Base-by-base conservation (phyloP, 73 alveolate species). In the Blepharisma japonicum region DNA sequence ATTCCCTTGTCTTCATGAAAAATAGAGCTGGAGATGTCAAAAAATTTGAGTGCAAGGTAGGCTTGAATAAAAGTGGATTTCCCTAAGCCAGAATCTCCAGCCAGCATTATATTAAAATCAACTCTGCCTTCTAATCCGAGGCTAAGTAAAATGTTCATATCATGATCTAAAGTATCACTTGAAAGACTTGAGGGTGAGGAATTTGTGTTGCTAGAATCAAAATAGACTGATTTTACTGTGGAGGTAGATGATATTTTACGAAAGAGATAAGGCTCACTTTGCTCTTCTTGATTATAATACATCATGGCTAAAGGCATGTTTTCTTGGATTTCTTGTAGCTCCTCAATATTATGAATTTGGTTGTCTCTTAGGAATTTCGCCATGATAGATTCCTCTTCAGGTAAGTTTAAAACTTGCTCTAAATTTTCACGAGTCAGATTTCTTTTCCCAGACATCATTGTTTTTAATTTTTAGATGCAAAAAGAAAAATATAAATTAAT, bases 1-100 rank as follows among this genome's bases (percentile, higher is more conserved):
- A 53, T 53, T 53, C 23, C 42, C 3, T 32, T 32, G 42, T 32
- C 42, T 32, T 32, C 42, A 32, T 32, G 42, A 32, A 32, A 32
- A 25, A 61, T 25, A 25, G 23, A 8, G 23, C 23, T 39, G 14
- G 74, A 61, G 23, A n/a, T 14, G 47, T 61, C 74, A 14, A 9
- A 25, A 45, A 70, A 70, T 70, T 70, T 70, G 14, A 47, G 23
- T 18, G 11, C n/a, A 18, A 70, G 23, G 80, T 45, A 70, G n/a
- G 80, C 5, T 2, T 45, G 11, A 7, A 70, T 70, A 25, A 70
- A 70, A 45, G 55, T 70, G 2, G 80, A 14, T 47, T 70, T 70
- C 25, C 80, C 80, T 45, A 47, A 45, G 23, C 80, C 80, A 38
- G 68, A 45, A n/a, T 70, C 80, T 45, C 80, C 80, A 9, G 66